Evolutionary conservation across 495 filamentous ascomycete species (phyloP), one percentile per base, ranked within the genome.

Genomic region (Hyaloscypha bicolor): DNA sequence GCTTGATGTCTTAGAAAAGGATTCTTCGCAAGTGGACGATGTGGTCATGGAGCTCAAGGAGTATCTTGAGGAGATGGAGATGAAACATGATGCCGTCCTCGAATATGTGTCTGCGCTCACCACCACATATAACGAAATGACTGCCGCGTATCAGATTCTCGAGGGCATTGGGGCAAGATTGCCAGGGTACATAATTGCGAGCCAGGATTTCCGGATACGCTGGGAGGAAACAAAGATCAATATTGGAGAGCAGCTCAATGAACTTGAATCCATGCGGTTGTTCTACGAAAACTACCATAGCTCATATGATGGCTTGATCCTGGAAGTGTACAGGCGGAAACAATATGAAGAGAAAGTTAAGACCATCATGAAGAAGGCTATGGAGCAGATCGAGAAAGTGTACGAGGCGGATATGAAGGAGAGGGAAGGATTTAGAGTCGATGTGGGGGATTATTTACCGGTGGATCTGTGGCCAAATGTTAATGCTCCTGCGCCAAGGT

Each of bases 391-490:
- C 9, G 86, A 93, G 60, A 88, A 87, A 73, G 81, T 98, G 29
- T 85, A 91, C 65, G 88, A 90, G 63, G 84, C 83, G 37, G 95
- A 99, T 77, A 77, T 86, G 48, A 82, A 85, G 63, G 88, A 91
- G 66, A 80, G 95, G 32, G 92, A 96, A 71, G 78, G 82, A 16
- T 99, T 99, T 78, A 85, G 88, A 32, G 80, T 87, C 8, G 92
- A 97, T 66, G 87, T 94, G 22, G 93, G 93, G 3, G 91, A 96
- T 66, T 95, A 87, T 73, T 76, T 99, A 22, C 95, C 95, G 0
- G 86, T 88, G 3, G 96, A 97, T 72, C 87, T 99, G 51, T 99
- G 94, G 95, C 88, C 89, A 0, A 91, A 90, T 6, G 79, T 92
- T 32, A 81, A 82, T 63, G 80, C 52, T 2, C 33, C 85, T 55